phyloP scores from a whole-genome alignment of 2,329 filamentous ascomycete genomes.

The Fusarium floridanum region DNA sequence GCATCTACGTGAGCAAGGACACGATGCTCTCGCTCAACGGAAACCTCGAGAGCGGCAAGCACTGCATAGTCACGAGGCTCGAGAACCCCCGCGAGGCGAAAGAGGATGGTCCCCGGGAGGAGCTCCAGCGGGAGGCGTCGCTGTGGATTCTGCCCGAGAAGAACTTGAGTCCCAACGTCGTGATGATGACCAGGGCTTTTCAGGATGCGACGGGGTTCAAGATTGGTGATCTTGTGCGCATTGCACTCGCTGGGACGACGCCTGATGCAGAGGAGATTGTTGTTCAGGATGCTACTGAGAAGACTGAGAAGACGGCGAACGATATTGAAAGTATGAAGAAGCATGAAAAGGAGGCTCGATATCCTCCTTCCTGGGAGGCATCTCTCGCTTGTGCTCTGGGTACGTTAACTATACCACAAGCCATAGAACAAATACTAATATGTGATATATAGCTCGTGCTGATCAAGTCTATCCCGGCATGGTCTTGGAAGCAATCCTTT shows the following conservation, averaged over 20 bases:
- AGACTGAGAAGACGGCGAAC: conserved; percentile 16
- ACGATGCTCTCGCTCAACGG: conserved; percentile 60
- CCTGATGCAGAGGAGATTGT: conserved; percentile 69
- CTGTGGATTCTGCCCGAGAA: conserved; percentile 66
- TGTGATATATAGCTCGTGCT: conserved; percentile 62
- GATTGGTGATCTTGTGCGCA: conserved; percentile 72
- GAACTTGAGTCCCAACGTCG: conserved; percentile 74
- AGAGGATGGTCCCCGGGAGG: conserved; percentile 26
- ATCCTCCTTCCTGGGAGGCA: conserved; percentile 54
- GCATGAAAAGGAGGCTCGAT: conserved; percentile 46
- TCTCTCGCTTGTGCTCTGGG: conserved; percentile 51
- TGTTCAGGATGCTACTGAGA: conserved; percentile 68
- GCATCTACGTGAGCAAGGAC: conserved; percentile 63
- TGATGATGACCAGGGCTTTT: conserved; percentile 80
- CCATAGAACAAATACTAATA: conserved; percentile 11
- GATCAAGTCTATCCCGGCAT: conserved; percentile 79
- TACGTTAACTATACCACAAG: conserved; percentile 32
- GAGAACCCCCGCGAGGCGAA: conserved; percentile 28
- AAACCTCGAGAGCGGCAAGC: conserved; percentile 57
- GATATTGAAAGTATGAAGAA: conserved; percentile 20
- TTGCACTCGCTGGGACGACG: conserved; percentile 70
- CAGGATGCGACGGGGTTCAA: conserved; percentile 80
- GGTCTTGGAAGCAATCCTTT: conserved; percentile 71
- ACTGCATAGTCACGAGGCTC: conserved; percentile 57
- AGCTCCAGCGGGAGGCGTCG: conserved; percentile 58